Percentiles rank a stretch among this genome's conserved stretches.
Conservation (phyloP, 73 alveolate species). For the Effrenium voratum region DNA sequence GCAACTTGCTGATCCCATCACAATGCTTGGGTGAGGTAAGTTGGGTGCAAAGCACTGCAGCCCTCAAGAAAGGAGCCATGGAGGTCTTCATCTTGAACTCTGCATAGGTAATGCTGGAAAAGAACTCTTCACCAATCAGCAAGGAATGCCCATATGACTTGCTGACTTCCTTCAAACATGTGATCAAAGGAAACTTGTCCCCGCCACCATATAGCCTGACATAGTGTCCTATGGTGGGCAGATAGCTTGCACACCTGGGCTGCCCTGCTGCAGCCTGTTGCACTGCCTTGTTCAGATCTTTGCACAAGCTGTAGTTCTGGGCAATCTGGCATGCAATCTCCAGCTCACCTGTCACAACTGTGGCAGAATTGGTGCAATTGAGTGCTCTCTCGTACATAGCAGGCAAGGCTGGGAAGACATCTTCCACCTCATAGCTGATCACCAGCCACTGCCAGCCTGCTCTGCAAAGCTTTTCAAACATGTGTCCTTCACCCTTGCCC, state of each 20-base stretch:
- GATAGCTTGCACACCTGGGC: background rate
- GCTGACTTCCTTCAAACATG: background rate
- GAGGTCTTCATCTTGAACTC: too few species aligned
- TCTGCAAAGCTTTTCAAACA: too few species aligned
- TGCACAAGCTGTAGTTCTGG: background rate
- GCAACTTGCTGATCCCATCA: too few species aligned
- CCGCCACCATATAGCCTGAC: background rate
- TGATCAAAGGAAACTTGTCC: background rate
- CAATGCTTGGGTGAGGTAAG: too few species aligned
- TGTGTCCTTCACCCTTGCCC: background rate
- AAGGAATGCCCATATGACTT: too few species aligned
- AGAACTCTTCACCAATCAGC: too few species aligned
- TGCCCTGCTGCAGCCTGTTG: background rate
- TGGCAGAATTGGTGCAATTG: background rate
- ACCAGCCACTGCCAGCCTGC: constrained; percentile 16
- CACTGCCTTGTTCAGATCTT: background rate
- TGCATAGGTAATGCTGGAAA: too few species aligned
- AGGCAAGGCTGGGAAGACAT: background rate
- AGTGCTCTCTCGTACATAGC: background rate
- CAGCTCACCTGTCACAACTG: background rate
- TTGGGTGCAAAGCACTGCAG: too few species aligned
- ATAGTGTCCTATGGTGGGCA: background rate
- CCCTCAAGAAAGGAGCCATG: too few species aligned
- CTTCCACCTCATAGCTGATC: background rate
- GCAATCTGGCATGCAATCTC: background rate